A percentile compares a stretch with the other conserved stretches of the same genome.
These are phyloP conservation scores for Lepidium didymum DNA, from an alignment of 345 rosid species.

Conservation along the genomic window DNA sequence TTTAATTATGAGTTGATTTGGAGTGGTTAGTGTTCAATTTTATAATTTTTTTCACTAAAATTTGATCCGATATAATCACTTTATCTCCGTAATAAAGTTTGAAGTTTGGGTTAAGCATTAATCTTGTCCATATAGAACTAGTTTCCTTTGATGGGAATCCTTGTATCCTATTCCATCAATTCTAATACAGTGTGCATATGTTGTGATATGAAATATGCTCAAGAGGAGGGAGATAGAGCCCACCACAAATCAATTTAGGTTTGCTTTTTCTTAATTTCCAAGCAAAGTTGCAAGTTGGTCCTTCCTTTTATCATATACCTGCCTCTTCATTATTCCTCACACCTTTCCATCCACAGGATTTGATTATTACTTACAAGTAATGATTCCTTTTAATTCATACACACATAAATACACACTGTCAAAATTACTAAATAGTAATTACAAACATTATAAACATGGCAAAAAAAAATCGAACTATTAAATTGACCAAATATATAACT, in stretches of 20 bases:
- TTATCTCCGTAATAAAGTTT: too few species aligned
- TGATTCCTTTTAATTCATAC: neutral
- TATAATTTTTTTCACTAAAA: too few species aligned
- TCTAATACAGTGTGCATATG: neutral
- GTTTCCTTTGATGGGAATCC: neutral
- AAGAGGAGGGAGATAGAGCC: constrained; percentile 1
- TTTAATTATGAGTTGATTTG: too few species aligned
- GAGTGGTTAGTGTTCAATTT: too few species aligned
- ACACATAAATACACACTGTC: neutral
- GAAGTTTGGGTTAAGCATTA: too few species aligned
- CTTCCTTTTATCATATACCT: constrained; percentile 22
- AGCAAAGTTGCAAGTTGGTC: constrained; percentile 33
- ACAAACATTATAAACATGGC: too few species aligned
- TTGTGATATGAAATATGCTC: neutral
- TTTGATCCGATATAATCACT: too few species aligned
- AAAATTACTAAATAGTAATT: too few species aligned
- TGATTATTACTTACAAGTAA: constrained; percentile 18
- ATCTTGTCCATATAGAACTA: neutral
- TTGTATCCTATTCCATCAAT: neutral
- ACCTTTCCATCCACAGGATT: constrained; percentile 16
- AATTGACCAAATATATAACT: too few species aligned
- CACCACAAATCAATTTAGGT: constrained; percentile 18
- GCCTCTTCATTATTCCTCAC: constrained; percentile 12
- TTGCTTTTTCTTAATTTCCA: constrained; percentile 26
- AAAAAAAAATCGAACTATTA: too few species aligned